Evolutionary conservation across 257 asterid genomes (phyloP), one percentile per base, ranked within the genome.

Genomic region (Avicennia marina): DNA sequence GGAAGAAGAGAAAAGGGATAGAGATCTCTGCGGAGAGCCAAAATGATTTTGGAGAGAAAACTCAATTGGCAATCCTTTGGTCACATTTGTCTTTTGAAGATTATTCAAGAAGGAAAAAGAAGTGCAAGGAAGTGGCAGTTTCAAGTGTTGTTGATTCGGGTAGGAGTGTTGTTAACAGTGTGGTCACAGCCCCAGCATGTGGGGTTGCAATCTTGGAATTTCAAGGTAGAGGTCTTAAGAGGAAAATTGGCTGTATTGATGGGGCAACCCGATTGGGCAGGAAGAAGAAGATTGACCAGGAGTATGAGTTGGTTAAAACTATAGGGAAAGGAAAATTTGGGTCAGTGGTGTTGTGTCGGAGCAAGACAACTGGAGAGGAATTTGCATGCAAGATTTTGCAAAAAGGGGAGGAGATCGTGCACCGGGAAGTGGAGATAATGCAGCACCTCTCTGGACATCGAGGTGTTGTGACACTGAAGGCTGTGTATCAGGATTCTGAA

Each of bases 391-490:
- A 88, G 85, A 82, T 73, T 63, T 52, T 88, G 81, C 59, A 50
- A 16, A 88, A 88, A 65, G 85, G 90, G 60, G 94, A 88, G 78
- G 96, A 85, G 70, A 82, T 80, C 69, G 94, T 88, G 20, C 96
- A 88, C 46, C 77, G 95, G 15, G 96, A 88, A 65, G 95, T 88
- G 68, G 96, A 88, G 81, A 88, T 88, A 70, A 88, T 88, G 96
- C 96, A 88, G 75, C 96, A 88, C 64, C 82, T 88, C 2, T 88
- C 96, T 2, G 96, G 96, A 49, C 90, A 88, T 69, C 95, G 80
- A 0, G 89, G 96, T 31, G 78, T 88, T 22, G 96, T 88, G 73
- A 81, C 94, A 1, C 54, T 88, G 47, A 81, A 85, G 62, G 84
- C 95, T 2, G 96, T 88, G 41, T 88, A 82, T 63, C 95, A 85